A percentile compares a stretch with the other conserved stretches of the same genome.
These are phyloP conservation scores for Poa annua DNA, from an alignment of 176 grass and related monocot species.

Conservation along the genomic window DNA sequence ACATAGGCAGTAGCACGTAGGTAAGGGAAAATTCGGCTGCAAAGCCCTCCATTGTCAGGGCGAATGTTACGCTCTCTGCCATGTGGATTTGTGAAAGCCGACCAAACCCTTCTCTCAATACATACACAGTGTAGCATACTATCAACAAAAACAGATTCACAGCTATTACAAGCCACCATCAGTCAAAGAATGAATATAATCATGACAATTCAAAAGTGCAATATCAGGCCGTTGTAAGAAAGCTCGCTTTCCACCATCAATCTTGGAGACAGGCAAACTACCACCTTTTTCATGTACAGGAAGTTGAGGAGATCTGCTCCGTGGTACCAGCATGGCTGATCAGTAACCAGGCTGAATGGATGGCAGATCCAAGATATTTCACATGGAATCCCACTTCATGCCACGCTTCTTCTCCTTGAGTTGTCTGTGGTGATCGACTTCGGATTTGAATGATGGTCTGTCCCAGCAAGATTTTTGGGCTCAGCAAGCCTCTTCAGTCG, in stretches of 20 bases:
- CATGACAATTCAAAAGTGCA: not conserved
- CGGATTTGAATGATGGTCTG: slow-evolving; percentile 32
- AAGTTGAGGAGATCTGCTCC: not conserved
- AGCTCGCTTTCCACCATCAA: not conserved
- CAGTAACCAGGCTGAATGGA: slow-evolving; percentile 38
- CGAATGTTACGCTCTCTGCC: not conserved
- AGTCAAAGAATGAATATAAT: slow-evolving; percentile 21
- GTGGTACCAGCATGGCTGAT: slow-evolving; percentile 49
- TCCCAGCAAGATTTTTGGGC: slow-evolving; percentile 56
- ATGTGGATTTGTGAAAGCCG: slow-evolving; percentile 22
- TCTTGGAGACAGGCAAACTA: not conserved
- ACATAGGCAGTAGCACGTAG: too few species aligned
- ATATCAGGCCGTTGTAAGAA: not conserved
- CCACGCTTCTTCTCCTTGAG: slow-evolving; percentile 47
- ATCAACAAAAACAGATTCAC: not conserved
- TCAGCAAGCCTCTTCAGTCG: slow-evolving; percentile 63
- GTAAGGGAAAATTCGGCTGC: too few species aligned
- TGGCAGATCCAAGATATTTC: slow-evolving; percentile 23
- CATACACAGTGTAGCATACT: not conserved
- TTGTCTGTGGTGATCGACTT: slow-evolving; percentile 40
- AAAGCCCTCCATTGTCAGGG: too few species aligned
- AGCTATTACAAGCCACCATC: slow-evolving; percentile 18
- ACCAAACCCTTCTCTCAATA: not conserved
- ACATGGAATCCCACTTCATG: not conserved
- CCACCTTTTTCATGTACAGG: not conserved